These are phyloP conservation scores for Corylus avellana DNA, from an alignment of 306 rosid species.

Conservation along the genomic window DNA sequence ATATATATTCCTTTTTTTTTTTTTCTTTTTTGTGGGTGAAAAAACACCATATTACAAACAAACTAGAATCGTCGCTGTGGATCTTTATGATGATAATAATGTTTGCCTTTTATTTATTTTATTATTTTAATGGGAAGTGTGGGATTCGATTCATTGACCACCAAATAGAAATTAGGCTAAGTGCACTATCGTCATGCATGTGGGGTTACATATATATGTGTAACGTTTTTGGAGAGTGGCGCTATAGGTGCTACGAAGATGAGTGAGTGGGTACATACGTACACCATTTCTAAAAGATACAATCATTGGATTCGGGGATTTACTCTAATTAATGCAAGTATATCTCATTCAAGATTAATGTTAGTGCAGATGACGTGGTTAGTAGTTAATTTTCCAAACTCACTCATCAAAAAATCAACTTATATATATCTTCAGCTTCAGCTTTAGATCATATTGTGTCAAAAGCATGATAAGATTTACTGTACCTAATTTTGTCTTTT, in stretches of 20 bases:
- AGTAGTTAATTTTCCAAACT: not conserved
- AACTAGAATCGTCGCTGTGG: constrained; percentile 30
- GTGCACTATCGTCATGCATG: constrained; percentile 52
- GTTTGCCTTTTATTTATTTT: not conserved
- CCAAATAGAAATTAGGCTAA: constrained; percentile 57
- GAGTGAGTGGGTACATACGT: constrained; percentile 27
- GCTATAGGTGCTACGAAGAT: constrained; percentile 40
- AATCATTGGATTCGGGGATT: not conserved
- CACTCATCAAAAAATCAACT: not conserved
- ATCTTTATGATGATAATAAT: constrained; percentile 29
- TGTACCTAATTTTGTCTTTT: not conserved
- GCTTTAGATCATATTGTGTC: not conserved
- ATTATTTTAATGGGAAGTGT: constrained; percentile 42
- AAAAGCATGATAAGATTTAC: not conserved
- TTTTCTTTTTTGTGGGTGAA: not conserved
- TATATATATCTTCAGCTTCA: not conserved
- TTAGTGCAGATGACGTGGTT: constrained; percentile 58
- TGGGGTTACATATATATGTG: constrained; percentile 9
- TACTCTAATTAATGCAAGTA: constrained; percentile 1
- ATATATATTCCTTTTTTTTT: not conserved
- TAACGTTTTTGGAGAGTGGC: constrained; percentile 17
- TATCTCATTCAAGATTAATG: not conserved
- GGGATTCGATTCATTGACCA: constrained; percentile 62
- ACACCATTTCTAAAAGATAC: constrained; percentile 37
- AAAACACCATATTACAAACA: constrained; percentile 24